Percentiles rank a stretch among this genome's conserved stretches.
These are phyloP conservation scores for Clavulina sp. DNA, from an alignment of 768 basidiomycete genomes.

Conservation along the genomic window DNA sequence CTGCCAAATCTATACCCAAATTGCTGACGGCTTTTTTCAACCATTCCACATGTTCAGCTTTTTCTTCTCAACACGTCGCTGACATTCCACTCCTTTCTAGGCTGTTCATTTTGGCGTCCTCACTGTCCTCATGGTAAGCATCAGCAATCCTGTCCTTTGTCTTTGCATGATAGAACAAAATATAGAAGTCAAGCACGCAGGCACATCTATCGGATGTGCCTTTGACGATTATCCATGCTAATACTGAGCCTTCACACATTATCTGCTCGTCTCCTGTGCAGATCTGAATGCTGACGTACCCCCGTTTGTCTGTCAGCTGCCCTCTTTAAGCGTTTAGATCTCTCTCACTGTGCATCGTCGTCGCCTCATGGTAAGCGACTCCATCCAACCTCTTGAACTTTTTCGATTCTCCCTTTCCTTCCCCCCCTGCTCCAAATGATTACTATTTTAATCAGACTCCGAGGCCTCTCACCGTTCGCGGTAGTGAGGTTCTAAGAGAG, in stretches of 20 bases:
- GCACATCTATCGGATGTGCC: constrained; percentile 48
- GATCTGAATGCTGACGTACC: too few species aligned
- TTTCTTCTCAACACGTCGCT: constrained; percentile 11
- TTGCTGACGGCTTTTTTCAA: constrained; percentile 46
- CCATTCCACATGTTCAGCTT: constrained; percentile 15
- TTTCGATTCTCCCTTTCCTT: too few species aligned
- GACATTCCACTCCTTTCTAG: constrained; percentile 3
- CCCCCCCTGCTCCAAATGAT: too few species aligned
- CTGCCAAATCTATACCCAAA: constrained; percentile 68
- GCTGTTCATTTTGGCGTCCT: background rate
- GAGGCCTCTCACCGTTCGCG: too few species aligned
- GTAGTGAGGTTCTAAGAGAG: too few species aligned
- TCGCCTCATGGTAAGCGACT: too few species aligned
- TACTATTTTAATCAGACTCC: too few species aligned
- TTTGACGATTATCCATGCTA: constrained; percentile 80
- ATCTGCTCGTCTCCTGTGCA: too few species aligned
- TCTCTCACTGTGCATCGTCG: too few species aligned
- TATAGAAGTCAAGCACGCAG: constrained; percentile 88
- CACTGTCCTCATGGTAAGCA: constrained; percentile 22
- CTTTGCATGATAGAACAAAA: constrained; percentile 38
- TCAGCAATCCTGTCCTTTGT: constrained; percentile 8
- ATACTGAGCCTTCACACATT: constrained; percentile 49
- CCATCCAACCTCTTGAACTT: too few species aligned
- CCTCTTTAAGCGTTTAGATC: too few species aligned
- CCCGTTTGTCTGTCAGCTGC: too few species aligned